Evolutionary conservation across 768 basidiomycete genomes (phyloP).

Genomic region (Hericium coralloides): DNA sequence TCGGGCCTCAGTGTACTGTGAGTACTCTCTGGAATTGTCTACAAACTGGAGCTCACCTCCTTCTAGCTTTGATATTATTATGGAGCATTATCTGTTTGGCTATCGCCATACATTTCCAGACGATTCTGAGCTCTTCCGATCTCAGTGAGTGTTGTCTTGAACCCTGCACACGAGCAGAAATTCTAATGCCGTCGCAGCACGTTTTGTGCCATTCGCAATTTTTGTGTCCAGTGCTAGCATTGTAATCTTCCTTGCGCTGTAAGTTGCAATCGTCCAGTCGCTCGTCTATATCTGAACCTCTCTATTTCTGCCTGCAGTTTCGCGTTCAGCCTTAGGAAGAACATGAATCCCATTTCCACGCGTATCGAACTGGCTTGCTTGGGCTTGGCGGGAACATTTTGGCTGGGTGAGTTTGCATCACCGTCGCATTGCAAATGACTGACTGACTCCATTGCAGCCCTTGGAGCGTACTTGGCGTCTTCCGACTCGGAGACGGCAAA

Average conservation of each 20-base stretch:
- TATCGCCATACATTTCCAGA: constrained; percentile 72
- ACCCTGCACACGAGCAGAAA: no score
- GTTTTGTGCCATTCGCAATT: constrained; percentile 80
- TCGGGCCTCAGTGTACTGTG: constrained; percentile 61
- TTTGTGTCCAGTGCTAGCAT: constrained; percentile 69
- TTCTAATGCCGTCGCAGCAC: constrained; percentile 38
- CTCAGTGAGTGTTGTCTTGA: constrained; percentile 49
- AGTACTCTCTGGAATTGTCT: constrained; percentile 15
- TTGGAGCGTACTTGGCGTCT: constrained; percentile 62
- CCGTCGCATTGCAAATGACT: background rate
- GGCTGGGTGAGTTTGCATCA: constrained; percentile 51
- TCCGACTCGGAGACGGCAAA: constrained; percentile 75
- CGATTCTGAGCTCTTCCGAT: constrained; percentile 62
- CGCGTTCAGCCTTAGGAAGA: constrained; percentile 52
- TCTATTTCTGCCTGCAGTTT: constrained; percentile 32
- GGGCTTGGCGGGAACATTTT: constrained; percentile 65
- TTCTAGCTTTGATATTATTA: constrained; percentile 51
- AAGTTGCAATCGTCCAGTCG: constrained; percentile 20
- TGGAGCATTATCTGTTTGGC: constrained; percentile 76
- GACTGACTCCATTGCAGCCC: constrained; percentile 35
- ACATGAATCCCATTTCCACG: constrained; percentile 72
- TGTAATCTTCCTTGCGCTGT: constrained; percentile 62
- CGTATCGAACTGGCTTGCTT: constrained; percentile 66
- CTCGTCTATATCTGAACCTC: constrained; percentile 1
- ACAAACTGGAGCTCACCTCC: constrained; percentile 2